phyloP scores from a whole-genome alignment of 2,329 filamentous ascomycete genomes.

The Pleoardoris graminearum region DNA sequence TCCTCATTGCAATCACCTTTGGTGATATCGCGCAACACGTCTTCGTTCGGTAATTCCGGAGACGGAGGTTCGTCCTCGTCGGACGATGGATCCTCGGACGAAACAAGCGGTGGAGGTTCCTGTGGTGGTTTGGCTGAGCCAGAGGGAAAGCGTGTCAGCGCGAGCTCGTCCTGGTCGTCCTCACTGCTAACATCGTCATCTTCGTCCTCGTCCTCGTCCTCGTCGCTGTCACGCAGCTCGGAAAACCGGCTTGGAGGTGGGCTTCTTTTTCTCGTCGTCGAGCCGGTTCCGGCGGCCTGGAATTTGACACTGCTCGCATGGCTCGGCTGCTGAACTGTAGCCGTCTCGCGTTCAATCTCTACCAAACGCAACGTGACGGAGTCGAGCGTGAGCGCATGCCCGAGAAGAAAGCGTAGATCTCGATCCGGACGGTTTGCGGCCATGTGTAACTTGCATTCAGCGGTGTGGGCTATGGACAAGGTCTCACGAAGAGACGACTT shows the following conservation, averaged over 20 bases:
- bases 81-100: not conserved
- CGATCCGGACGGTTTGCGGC: not conserved
- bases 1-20: not conserved
- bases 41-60: not conserved
- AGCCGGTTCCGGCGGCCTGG: not conserved
- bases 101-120: not conserved
- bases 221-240: not conserved
- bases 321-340: not conserved
- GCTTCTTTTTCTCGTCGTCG: not conserved
- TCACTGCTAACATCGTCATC: not conserved
- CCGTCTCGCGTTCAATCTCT: not conserved
- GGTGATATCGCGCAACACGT: not conserved
- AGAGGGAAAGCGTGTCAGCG: not conserved
- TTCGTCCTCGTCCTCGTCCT: not conserved
- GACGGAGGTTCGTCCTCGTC: not conserved
- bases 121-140: not conserved
- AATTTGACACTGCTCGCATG: not conserved
- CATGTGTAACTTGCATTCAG: not conserved
- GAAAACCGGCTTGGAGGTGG: not conserved
- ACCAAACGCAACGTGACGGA: not conserved
- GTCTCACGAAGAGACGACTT: not conserved
- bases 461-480: conserved; percentile 1
- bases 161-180: conserved; percentile 2
- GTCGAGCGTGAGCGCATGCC: conserved; percentile 1
- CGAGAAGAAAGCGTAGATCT: not conserved